Evolutionary conservation across 257 asterid species (phyloP), one percentile per base, ranked within the genome.

Genomic region (Salvia hispanica): DNA sequence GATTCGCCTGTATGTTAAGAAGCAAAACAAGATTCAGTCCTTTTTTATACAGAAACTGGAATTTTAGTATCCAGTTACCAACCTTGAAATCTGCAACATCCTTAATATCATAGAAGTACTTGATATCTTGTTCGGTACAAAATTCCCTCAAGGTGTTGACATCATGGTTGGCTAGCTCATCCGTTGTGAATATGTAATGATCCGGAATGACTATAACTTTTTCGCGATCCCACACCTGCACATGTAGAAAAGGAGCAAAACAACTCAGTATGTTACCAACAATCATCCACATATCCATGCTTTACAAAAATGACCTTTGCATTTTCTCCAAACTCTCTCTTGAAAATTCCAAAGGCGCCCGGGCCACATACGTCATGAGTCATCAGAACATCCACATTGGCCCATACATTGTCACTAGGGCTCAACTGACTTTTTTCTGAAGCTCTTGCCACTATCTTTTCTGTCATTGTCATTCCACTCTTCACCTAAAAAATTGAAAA

Each of bases 391-490:
- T 92, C 96, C 62, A 90, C 84, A 71, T 92, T 79, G 12, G 82
- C 94, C 98, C 98, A 93, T 3, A 82, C 87, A 62, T 93, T 93
- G 50, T 93, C 98, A 70, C 98, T 97, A 8, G 98, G 97, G 54
- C 45, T 71, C 81, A 93, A 78, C 40, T 79, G 85, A 37, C 74
- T n/a, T 76, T 82, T 93, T 82, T 88, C 89, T 16, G 98, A 90
- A 69, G 89, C 86, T 73, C 75, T 90, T 21, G 95, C 91, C 28
- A 93, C 66, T 67, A 90, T 86, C 85, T 93, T 93, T 81, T 93
- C 96, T 58, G 97, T 93, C 94, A 88, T 82, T n/a, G 96, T 90
- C 97, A 88, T 86, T 53, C 79, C 90, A 11, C 82, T 86, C 84
- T 93, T 90, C 39, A 93, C 95, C 99, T 93, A 47, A 69, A 21